phyloP scores from a whole-genome alignment of 2,329 filamentous ascomycete genomes.

The Fusarium sp. region DNA sequence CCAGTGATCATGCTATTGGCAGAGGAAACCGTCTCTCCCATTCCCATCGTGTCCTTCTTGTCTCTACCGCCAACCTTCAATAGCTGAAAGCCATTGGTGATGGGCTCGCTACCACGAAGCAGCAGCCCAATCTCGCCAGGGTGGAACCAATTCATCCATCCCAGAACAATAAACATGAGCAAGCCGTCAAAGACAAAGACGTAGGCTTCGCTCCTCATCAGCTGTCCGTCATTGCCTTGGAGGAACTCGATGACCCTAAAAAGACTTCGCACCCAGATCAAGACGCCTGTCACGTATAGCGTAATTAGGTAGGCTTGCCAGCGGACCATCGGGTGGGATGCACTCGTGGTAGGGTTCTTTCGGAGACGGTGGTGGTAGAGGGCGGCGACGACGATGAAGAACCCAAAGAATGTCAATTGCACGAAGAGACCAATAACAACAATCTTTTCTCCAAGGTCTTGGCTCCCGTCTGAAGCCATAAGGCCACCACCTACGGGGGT shows the following conservation, averaged over 20 bases:
- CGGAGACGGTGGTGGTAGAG: constrained; percentile 59
- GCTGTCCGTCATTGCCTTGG: constrained; percentile 51
- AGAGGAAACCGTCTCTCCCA: no score
- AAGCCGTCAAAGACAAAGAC: constrained; percentile 56
- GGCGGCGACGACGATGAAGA: constrained; percentile 64
- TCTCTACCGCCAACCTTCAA: constrained; percentile 2
- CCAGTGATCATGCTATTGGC: no score
- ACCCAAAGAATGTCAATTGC: constrained; percentile 67
- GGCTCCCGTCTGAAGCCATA: constrained; percentile 18
- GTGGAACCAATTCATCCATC: constrained; percentile 46
- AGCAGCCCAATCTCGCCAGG: constrained; percentile 40
- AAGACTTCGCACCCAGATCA: constrained; percentile 59
- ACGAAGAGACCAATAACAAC: constrained; percentile 67
- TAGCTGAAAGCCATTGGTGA: constrained; percentile 26
- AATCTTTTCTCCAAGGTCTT: constrained; percentile 58
- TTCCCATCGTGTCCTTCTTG: no score
- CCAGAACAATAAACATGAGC: constrained; percentile 50
- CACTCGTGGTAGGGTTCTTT: constrained; percentile 14
- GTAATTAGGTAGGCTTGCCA: constrained; percentile 49
- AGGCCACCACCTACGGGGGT: constrained; percentile 31
- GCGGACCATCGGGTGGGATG: constrained; percentile 40
- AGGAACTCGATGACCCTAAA: constrained; percentile 61
- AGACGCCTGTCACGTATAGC: constrained; percentile 42
- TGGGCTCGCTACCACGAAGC: constrained; percentile 28
- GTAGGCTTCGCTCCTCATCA: constrained; percentile 52